Evolutionary conservation across 2,329 filamentous ascomycete genomes (phyloP), one percentile per base, ranked within the genome.

Genomic region (Aspergillus sp.): DNA sequence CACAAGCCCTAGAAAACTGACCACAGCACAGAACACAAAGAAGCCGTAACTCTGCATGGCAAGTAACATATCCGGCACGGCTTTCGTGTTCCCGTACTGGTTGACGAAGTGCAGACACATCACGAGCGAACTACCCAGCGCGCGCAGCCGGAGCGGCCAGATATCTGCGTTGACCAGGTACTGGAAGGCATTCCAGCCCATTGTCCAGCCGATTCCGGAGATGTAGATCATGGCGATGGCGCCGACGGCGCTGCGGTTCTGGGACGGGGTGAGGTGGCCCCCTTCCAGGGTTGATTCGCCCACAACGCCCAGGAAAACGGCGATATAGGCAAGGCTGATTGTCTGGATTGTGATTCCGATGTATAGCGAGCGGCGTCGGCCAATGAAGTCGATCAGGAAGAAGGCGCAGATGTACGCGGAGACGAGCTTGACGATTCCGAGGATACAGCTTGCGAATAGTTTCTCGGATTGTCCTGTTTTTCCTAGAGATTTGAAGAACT

Each of bases 71-170:
- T 86, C 84, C 1, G 89, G 90, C 0, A 91, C 87, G 0, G 90
- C 88, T 33, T 89, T 86, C 1, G 85, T 82, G 76, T 90, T 91
- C 27, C 89, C 90, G 69, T 90, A 92, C 73, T 91, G 88, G 73
- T 90, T 90, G 59, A 83, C 87, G 68, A 92, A 92, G 73, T 92
- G 89, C 58, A 91, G 82, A 0, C 86, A 89, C 90, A 92, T 92
- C 49, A 87, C 85, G 68, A 89, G 80, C 0, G 85, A 89, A 0
- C 87, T 89, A 19, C 87, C 85, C 9, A 91, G 75, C 3, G 89
- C 88, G 56, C 90, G 85, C 49, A 92, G 85, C 3, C 89, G 83
- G 11, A 92, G 80, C 0, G 90, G 89, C 77, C 90, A 93, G 60
- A 93, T 81, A 69, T 93, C 90, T 2, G 88, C 87, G 15, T 89